Evolutionary conservation across 2,329 filamentous ascomycete species (phyloP).

Genomic region (Botryosphaeria dothidea): DNA sequence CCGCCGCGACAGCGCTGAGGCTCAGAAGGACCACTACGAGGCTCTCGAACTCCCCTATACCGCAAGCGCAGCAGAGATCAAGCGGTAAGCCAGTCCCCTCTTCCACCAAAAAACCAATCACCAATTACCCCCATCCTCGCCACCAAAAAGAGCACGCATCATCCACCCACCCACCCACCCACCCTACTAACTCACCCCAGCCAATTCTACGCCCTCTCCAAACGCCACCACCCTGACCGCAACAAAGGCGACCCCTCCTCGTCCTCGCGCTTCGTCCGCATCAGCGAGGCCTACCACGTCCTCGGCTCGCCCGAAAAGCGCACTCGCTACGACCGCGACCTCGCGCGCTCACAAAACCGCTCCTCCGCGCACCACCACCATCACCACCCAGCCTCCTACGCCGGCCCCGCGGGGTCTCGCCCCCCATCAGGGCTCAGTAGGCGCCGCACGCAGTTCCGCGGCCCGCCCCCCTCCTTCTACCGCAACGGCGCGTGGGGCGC

Average conservation of each 20-base stretch:
- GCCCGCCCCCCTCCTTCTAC: slow-evolving; percentile 89
- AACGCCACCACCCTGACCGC: slow-evolving; percentile 87
- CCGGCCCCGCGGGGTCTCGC: slow-evolving; percentile 71
- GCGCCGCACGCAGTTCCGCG: slow-evolving; percentile 73
- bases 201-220: slow-evolving; percentile 87
- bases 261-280: slow-evolving; percentile 73
- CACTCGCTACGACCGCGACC: slow-evolving; percentile 75
- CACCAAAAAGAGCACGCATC: no score
- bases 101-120: not conserved
- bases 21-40: slow-evolving; percentile 72
- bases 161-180: slow-evolving; percentile 7
- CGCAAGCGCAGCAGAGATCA: slow-evolving; percentile 76
- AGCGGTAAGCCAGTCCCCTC: slow-evolving; percentile 61
- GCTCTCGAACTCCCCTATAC: slow-evolving; percentile 69
- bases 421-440: slow-evolving; percentile 79
- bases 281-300: slow-evolving; percentile 80
- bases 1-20: not conserved
- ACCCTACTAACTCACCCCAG: slow-evolving; percentile 28
- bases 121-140: slow-evolving; percentile 9
- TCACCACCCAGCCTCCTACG: slow-evolving; percentile 42
- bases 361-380: slow-evolving; percentile 27
- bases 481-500: slow-evolving; percentile 75
- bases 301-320: slow-evolving; percentile 75
- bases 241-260: slow-evolving; percentile 76
- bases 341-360: slow-evolving; percentile 46